These are phyloP conservation scores for Dinochytrium kinnereticum DNA, from an alignment of 371 early-diverging fungal genomes.

Conservation along the genomic window DNA sequence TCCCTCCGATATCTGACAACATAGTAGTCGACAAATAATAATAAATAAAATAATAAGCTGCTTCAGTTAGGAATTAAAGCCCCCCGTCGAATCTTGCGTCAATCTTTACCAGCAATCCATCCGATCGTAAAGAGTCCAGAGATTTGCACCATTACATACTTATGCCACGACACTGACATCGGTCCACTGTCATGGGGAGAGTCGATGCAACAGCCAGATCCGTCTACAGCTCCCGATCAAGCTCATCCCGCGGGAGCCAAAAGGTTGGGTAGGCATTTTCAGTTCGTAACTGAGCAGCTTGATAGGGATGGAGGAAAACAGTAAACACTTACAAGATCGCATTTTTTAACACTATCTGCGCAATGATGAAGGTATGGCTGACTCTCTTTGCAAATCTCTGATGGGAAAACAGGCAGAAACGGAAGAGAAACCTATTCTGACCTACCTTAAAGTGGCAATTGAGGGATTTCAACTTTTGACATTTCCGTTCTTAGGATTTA, in stretches of 20 bases:
- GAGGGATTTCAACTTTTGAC: neutral
- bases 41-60: too few species aligned
- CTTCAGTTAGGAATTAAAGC: too few species aligned
- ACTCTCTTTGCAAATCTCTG: too few species aligned
- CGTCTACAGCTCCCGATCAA: neutral
- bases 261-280: neutral
- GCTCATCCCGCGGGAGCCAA: neutral
- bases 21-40: too few species aligned
- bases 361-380: conserved; percentile 6
- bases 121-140: too few species aligned
- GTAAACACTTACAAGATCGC: neutral
- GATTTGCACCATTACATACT: too few species aligned
- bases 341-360: neutral
- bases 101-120: too few species aligned
- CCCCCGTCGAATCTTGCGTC: too few species aligned
- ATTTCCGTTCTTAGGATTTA: neutral
- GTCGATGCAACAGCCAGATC: neutral
- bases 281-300: neutral
- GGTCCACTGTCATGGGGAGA: neutral
- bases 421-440: neutral
- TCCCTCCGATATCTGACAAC: too few species aligned
- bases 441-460: neutral
- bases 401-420: neutral
- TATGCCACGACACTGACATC: too few species aligned
- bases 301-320: neutral